A percentile compares a stretch with the other conserved stretches of the same genome.
phyloP scores from a whole-genome alignment of 208 protist species.

The Crithidia acanthocephali region DNA sequence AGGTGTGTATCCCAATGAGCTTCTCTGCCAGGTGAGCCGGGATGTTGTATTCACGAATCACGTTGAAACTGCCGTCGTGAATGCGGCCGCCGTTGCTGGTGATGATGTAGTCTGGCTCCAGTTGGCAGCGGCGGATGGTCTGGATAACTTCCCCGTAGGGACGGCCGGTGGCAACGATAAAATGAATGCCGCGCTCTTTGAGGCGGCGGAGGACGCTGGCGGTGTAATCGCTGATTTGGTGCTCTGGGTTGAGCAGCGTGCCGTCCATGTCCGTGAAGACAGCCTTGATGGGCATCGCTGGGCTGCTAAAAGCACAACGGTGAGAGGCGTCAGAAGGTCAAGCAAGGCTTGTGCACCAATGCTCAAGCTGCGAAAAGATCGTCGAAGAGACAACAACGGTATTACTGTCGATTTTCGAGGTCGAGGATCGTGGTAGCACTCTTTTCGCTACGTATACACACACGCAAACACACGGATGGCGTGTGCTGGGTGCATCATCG shows the following conservation, averaged over 20 bases:
- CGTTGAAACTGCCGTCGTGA: slow-evolving; percentile 34
- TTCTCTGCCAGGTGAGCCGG: slow-evolving; percentile 34
- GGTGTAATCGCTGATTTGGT: slow-evolving; percentile 43
- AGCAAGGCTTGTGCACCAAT: background rate
- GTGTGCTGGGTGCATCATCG: no score
- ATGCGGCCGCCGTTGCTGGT: slow-evolving; percentile 55
- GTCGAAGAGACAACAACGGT: no score
- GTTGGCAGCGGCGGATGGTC: slow-evolving; percentile 20
- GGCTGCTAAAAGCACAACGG: background rate
- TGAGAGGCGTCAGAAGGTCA: background rate
- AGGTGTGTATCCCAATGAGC: slow-evolving; percentile 25
- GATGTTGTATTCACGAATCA: slow-evolving; percentile 51
- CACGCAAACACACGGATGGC: no score
- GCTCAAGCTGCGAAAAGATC: no score
- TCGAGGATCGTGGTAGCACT: no score
- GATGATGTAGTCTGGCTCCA: slow-evolving; percentile 51
- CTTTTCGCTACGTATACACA: no score
- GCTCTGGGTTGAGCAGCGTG: slow-evolving; percentile 46
- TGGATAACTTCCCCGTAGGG: slow-evolving; percentile 35
- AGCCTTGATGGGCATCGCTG: slow-evolving; percentile 42
- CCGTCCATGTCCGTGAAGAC: slow-evolving; percentile 58
- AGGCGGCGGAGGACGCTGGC: slow-evolving; percentile 25
- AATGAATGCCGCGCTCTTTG: slow-evolving; percentile 34
- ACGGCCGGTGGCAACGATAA: slow-evolving; percentile 52
- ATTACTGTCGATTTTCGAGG: no score